These are phyloP conservation scores for Silybum marianum DNA, from an alignment of 129 eudicot species.

Conservation along the genomic window DNA sequence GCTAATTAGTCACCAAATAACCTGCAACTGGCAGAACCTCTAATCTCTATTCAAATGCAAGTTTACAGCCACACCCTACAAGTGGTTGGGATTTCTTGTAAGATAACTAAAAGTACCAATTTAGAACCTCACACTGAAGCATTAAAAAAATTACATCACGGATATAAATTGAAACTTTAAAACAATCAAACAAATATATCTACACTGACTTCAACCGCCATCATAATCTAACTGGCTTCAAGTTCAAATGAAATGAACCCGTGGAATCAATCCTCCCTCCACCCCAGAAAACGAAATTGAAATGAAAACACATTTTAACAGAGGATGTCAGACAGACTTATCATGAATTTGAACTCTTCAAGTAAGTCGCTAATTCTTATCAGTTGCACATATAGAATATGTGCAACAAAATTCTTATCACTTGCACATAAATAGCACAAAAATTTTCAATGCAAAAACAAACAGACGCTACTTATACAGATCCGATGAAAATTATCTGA, in stretches of 20 bases:
- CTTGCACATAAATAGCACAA: background rate
- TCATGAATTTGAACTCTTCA: background rate
- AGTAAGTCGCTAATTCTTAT: background rate
- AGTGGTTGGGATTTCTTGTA: background rate
- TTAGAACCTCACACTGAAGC: background rate
- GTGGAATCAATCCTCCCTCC: background rate
- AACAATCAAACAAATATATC: background rate
- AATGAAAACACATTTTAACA: background rate
- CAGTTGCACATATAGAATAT: background rate
- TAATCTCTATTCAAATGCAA: background rate
- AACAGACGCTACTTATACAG: background rate
- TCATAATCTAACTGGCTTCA: background rate
- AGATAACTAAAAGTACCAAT: background rate
- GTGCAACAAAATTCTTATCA: background rate
- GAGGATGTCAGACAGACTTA: background rate
- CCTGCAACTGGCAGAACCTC: background rate
- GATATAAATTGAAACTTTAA: background rate
- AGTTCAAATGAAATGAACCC: background rate
- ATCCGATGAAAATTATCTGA: background rate
- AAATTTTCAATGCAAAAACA: background rate
- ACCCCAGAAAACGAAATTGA: background rate
- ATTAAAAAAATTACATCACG: background rate
- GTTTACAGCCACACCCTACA: background rate
- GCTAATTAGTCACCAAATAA: constrained; percentile 29
- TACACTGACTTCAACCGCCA: background rate